Conservation (phyloP, 768 basidiomycete genomes). For the Hericium rajendrae region DNA sequence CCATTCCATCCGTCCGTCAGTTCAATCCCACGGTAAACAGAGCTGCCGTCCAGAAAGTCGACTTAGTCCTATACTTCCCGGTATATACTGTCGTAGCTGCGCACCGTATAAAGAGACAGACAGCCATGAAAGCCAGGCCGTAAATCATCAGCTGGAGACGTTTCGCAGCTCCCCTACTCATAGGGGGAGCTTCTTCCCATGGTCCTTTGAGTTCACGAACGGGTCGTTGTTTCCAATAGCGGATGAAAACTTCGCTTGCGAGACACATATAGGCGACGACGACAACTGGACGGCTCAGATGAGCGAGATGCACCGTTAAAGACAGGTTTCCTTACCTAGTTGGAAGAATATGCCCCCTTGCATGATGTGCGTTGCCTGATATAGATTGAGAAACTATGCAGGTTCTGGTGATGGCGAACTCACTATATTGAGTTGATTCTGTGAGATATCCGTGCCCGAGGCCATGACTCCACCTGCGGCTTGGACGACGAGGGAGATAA, state of each 20-base stretch:
- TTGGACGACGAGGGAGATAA: conserved; percentile 5
- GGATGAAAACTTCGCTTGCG: background rate
- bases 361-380: conserved; percentile 21
- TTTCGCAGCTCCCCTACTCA: background rate
- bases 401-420: background rate
- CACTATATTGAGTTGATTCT: background rate
- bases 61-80: background rate
- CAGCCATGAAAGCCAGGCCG: conserved; percentile 1
- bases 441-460: background rate
- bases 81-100: background rate
- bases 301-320: background rate
- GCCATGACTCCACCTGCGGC: conserved; percentile 6
- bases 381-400: background rate
- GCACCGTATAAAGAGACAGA: conserved; percentile 11
- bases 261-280: background rate
- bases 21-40: conserved; percentile 9
- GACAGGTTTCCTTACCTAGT: conserved; percentile 13
- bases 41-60: background rate
- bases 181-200: background rate
- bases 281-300: background rate
- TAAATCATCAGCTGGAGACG: conserved; percentile 2
- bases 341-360: conserved; percentile 22
- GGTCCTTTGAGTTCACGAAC: background rate
- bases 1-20: conserved; percentile 9
- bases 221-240: background rate